Evolutionary conservation across 208 protist species (phyloP).

Genomic region (Porcisia hertigi): DNA sequence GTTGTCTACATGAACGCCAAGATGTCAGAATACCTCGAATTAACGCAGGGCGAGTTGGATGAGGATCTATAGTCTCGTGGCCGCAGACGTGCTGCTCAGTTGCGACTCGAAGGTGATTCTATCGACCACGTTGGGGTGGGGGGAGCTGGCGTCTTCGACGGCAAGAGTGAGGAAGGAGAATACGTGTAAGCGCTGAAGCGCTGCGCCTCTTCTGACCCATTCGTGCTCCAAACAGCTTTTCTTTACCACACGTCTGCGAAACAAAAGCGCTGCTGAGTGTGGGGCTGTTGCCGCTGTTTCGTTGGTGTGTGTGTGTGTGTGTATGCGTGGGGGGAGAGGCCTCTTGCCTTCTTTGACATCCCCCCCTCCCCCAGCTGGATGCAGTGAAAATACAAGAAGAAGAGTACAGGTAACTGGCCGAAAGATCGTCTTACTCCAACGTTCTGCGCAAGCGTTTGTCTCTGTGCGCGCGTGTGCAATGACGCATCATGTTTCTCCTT

Average conservation of each 20-base stretch:
- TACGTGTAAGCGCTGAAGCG: not conserved
- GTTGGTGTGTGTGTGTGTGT: not conserved
- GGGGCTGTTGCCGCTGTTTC: not conserved
- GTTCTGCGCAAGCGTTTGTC: not conserved
- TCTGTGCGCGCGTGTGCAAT: not conserved
- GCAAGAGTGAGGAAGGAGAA: not conserved
- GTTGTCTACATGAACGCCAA: conserved; percentile 38
- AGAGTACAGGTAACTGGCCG: not conserved
- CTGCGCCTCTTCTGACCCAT: not conserved
- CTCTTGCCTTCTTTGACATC: not conserved
- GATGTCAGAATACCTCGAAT: conserved; percentile 44
- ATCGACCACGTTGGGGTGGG: not conserved
- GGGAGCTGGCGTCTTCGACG: not conserved
- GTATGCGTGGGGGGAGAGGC: not conserved
- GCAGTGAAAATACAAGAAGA: not conserved
- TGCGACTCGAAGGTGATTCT: too few relatives aligned
- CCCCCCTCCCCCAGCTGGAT: too few relatives aligned
- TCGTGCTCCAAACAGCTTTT: not conserved
- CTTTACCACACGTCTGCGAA: not conserved
- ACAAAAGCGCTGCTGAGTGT: not conserved
- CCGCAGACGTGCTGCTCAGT: not conserved
- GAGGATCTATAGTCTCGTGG: conserved; percentile 47
- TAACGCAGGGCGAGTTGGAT: conserved; percentile 26
- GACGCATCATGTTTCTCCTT: not conserved
- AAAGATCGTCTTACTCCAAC: not conserved